A percentile compares a stretch with the other conserved stretches of the same genome.
Conservation (phyloP, 2,329 filamentous ascomycete species). For the Neofusicoccum sp. region DNA sequence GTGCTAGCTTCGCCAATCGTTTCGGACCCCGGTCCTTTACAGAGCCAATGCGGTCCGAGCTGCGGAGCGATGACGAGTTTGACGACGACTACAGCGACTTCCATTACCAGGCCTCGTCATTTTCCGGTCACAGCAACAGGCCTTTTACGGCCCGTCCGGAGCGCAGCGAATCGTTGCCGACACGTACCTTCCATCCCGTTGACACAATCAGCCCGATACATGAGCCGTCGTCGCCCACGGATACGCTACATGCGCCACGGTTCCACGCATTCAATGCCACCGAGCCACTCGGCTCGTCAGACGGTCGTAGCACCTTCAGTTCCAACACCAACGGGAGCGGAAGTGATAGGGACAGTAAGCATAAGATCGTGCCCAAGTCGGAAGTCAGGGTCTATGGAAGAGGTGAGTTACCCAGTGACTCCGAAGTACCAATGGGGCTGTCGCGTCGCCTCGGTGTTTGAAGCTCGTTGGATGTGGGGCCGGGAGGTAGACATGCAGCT, state of each 20-base stretch:
- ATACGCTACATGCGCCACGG: constrained; percentile 11
- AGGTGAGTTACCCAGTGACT: too few species aligned
- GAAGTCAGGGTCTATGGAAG: constrained; percentile 55
- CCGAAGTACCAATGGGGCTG: too few species aligned
- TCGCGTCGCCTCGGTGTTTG: too few species aligned
- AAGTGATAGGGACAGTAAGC: constrained; percentile 33
- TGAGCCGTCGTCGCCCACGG: constrained; percentile 10
- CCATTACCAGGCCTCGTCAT: constrained; percentile 26
- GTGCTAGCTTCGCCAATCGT: constrained; percentile 21
- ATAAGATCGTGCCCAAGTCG: constrained; percentile 48
- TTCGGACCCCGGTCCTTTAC: constrained; percentile 28
- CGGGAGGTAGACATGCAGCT: too few species aligned
- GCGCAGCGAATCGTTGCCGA: constrained; percentile 28
- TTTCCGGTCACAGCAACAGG: constrained; percentile 25
- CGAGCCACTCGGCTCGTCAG: constrained; percentile 26
- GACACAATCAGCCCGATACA: neutral
- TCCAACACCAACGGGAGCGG: constrained; percentile 37
- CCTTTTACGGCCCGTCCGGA: constrained; percentile 27
- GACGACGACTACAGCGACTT: constrained; percentile 31
- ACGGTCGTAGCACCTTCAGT: constrained; percentile 42
- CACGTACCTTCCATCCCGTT: neutral
- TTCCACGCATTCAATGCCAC: constrained; percentile 16
- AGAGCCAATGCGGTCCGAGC: constrained; percentile 9
- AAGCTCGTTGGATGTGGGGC: too few species aligned
- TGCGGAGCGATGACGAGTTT: constrained; percentile 10